Conservation (phyloP, 2,329 filamentous ascomycete genomes). For the Fusarium hainanense region DNA sequence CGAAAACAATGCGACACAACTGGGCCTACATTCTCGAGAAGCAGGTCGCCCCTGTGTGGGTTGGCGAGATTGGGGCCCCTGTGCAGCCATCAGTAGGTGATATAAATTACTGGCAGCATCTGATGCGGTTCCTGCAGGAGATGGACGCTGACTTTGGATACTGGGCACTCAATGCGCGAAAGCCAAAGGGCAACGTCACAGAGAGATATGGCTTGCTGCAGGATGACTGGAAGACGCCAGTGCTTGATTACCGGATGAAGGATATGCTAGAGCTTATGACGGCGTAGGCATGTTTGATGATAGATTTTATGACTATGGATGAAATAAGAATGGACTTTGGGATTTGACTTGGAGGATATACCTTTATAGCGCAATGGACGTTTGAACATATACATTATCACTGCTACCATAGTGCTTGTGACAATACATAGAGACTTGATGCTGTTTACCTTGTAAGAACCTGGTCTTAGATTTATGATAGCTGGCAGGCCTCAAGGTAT, state of each 20-base stretch:
- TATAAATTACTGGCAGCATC: constrained; percentile 72
- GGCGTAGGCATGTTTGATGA: constrained; percentile 6
- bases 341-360: constrained; percentile 27
- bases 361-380: constrained; percentile 17
- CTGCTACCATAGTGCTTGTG: neutral
- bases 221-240: constrained; percentile 72
- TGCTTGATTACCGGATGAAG: constrained; percentile 71
- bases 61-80: constrained; percentile 74
- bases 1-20: constrained; percentile 69
- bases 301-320: constrained; percentile 12
- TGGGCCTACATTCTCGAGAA: constrained; percentile 71
- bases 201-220: constrained; percentile 71
- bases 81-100: constrained; percentile 64
- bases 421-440: neutral
- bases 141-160: constrained; percentile 75
- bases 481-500: neutral
- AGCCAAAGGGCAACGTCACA: constrained; percentile 65
- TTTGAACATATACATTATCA: neutral
- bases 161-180: constrained; percentile 76
- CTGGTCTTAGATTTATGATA: neutral
- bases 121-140: constrained; percentile 67
- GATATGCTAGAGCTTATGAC: constrained; percentile 68
- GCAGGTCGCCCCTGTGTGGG: constrained; percentile 68
- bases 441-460: neutral
- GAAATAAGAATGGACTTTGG: constrained; percentile 9